Conservation (phyloP, 192 early-diverging fungal genomes). For the Phlyctochytrium planicorne region DNA sequence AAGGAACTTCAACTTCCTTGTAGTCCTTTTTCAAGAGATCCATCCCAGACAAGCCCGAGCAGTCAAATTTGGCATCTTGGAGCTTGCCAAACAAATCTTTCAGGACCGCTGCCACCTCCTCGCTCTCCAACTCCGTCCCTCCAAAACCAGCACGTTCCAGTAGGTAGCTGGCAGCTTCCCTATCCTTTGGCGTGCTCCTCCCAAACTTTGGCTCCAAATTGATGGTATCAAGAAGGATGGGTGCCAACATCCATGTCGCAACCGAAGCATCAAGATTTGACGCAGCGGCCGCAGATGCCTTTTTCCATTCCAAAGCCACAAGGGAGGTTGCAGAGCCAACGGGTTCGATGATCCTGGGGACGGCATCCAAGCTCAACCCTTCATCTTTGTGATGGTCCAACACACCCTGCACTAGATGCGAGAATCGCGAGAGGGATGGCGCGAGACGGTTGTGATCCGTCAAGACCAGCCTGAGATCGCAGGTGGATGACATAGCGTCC, state of each 20-base stretch:
- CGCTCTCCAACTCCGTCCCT: not conserved
- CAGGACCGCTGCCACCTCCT: slow-evolving; percentile 12
- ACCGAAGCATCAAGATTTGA: slow-evolving; percentile 29
- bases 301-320: slow-evolving; percentile 42
- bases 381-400: slow-evolving; percentile 76
- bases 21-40: slow-evolving; percentile 73
- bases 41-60: slow-evolving; percentile 39
- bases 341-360: slow-evolving; percentile 49
- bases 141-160: slow-evolving; percentile 1
- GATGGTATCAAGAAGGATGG: slow-evolving; percentile 71
- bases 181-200: slow-evolving; percentile 50
- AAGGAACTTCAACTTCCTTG: slow-evolving; percentile 59
- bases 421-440: slow-evolving; percentile 24
- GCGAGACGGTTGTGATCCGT: slow-evolving; percentile 70
- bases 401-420: slow-evolving; percentile 36
- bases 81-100: slow-evolving; percentile 44
- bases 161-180: slow-evolving; percentile 39
- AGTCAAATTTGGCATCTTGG: slow-evolving; percentile 52
- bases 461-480: slow-evolving; percentile 43
- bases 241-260: slow-evolving; percentile 49
- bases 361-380: slow-evolving; percentile 42
- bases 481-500: slow-evolving; percentile 36
- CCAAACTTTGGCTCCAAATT: slow-evolving; percentile 51
- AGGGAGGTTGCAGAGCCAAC: slow-evolving; percentile 62
- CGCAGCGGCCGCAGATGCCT: not conserved